A percentile compares a stretch with the other conserved stretches of the same genome.
phyloP scores from a whole-genome alignment of 495 filamentous ascomycete genomes.

The Cercophora sp. region DNA sequence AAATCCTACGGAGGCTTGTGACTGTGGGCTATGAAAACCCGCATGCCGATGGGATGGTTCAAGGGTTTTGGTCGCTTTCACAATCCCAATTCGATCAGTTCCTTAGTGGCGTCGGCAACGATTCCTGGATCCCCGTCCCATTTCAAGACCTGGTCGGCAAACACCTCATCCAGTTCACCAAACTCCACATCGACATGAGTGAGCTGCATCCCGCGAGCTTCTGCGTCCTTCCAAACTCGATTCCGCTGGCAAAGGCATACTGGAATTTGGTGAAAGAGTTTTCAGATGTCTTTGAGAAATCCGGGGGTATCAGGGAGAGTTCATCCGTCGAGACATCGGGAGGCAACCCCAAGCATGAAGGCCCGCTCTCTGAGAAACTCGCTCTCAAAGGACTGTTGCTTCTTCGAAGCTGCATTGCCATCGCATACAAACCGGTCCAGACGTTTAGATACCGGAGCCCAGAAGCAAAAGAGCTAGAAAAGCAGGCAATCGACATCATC shows the following conservation, averaged over 20 bases:
- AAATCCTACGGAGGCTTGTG: conserved; percentile 73
- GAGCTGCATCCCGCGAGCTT: conserved; percentile 72
- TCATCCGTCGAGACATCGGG: conserved; percentile 43
- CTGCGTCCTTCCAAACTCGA: conserved; percentile 70
- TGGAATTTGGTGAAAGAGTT: conserved; percentile 76
- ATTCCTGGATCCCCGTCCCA: conserved; percentile 43
- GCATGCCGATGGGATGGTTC: conserved; percentile 68
- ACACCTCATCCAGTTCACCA: conserved; percentile 83
- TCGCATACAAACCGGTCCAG: conserved; percentile 73
- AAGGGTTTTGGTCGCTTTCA: conserved; percentile 69
- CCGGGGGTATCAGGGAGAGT: conserved; percentile 44
- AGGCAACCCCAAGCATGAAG: conserved; percentile 50
- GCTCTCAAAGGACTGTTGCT: conserved; percentile 77
- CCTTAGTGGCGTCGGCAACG: conserved; percentile 47
- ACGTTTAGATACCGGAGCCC: conserved; percentile 75
- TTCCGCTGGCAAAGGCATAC: conserved; percentile 71
- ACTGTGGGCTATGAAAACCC: conserved; percentile 81
- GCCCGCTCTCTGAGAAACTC: conserved; percentile 66
- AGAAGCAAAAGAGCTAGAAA: conserved; percentile 66
- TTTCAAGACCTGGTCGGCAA: conserved; percentile 62
- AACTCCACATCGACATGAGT: conserved; percentile 84
- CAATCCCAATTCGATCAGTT: conserved; percentile 70
- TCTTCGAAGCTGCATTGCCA: conserved; percentile 75
- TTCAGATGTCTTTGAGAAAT: conserved; percentile 62
- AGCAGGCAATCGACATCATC: conserved; percentile 57